phyloP scores from a whole-genome alignment of 2,329 filamentous ascomycete species.

The Cladophialophora psammophila region DNA sequence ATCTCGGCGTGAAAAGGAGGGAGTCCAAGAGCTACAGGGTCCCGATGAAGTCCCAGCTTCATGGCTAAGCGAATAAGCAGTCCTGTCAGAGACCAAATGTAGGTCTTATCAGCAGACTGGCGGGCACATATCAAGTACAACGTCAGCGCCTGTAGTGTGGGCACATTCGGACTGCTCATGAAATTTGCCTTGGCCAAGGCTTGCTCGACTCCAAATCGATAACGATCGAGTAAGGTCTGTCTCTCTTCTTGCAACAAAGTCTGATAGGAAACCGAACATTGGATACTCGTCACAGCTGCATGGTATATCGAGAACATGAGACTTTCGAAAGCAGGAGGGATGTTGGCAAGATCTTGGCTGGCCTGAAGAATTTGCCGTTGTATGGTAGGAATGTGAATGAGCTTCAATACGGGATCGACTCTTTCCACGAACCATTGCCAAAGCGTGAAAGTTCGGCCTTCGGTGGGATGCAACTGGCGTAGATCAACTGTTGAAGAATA shows the following conservation, averaged over 20 bases:
- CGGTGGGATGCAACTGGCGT: slow-evolving; percentile 37
- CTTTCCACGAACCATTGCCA: slow-evolving; percentile 78
- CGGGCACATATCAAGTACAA: slow-evolving; percentile 64
- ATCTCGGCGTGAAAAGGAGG: slow-evolving; percentile 56
- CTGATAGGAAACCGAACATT: slow-evolving; percentile 50
- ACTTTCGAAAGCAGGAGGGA: slow-evolving; percentile 55
- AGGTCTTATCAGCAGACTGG: slow-evolving; percentile 51
- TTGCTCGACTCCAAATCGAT: slow-evolving; percentile 68
- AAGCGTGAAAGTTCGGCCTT: slow-evolving; percentile 61
- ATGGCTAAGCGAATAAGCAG: slow-evolving; percentile 50
- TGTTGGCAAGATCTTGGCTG: slow-evolving; percentile 58
- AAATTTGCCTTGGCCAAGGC: slow-evolving; percentile 68
- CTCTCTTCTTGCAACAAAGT: slow-evolving; percentile 60
- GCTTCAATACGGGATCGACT: slow-evolving; percentile 67
- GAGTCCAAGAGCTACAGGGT: slow-evolving; percentile 16
- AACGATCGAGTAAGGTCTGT: slow-evolving; percentile 57
- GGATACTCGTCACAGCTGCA: slow-evolving; percentile 60
- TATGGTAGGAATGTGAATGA: slow-evolving; percentile 63
- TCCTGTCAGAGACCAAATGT: slow-evolving; percentile 52
- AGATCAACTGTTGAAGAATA: neutral
- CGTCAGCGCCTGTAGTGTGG: slow-evolving; percentile 68
- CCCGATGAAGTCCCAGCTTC: slow-evolving; percentile 43
- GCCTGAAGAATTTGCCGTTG: slow-evolving; percentile 59
- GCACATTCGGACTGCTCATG: slow-evolving; percentile 65
- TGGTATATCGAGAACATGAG: slow-evolving; percentile 70